phyloP scores from a whole-genome alignment of 805 yeast species.

The Lachancea lanzarotensis region DNA sequence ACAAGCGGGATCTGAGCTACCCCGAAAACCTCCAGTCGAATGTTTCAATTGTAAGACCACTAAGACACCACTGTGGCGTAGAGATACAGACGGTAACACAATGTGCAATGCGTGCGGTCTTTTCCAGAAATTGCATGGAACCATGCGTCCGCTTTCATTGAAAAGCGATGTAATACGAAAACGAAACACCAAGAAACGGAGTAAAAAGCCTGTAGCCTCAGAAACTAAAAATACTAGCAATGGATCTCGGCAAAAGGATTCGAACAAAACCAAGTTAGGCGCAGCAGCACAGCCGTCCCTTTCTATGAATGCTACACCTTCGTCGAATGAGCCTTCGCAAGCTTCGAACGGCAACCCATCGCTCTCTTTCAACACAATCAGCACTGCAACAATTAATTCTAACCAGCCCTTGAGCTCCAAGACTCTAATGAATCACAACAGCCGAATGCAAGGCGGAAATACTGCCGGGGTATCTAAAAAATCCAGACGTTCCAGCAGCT shows the following conservation, averaged over 20 bases:
- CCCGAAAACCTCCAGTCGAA: constrained; percentile 32
- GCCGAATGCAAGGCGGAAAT: constrained; percentile 8
- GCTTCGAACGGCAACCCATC: constrained; percentile 1
- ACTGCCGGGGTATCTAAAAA: constrained; percentile 1
- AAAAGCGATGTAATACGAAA: constrained; percentile 91
- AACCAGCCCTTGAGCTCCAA: constrained; percentile 14
- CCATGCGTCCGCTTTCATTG: constrained; percentile 81
- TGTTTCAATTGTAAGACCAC: constrained; percentile 90
- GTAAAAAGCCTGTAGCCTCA: constrained; percentile 26
- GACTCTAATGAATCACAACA: constrained; percentile 18
- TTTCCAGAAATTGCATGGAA: constrained; percentile 89
- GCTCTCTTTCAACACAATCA: not conserved
- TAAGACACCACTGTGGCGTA: constrained; percentile 92
- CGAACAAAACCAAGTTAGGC: not conserved
- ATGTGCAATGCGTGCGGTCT: constrained; percentile 95
- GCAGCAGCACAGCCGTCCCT: not conserved
- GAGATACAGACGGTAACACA: constrained; percentile 88
- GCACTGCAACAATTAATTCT: not conserved
- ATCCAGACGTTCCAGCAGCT: constrained; percentile 22
- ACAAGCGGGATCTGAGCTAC: constrained; percentile 10
- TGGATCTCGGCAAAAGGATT: not conserved
- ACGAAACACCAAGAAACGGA: constrained; percentile 58
- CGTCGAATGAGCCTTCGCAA: not conserved
- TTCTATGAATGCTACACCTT: not conserved
- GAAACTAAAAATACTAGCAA: constrained; percentile 1